These are phyloP conservation scores for Debaryomycetaceae sp. DNA, from an alignment of 1,139 yeast genomes.

Conservation along the genomic window DNA sequence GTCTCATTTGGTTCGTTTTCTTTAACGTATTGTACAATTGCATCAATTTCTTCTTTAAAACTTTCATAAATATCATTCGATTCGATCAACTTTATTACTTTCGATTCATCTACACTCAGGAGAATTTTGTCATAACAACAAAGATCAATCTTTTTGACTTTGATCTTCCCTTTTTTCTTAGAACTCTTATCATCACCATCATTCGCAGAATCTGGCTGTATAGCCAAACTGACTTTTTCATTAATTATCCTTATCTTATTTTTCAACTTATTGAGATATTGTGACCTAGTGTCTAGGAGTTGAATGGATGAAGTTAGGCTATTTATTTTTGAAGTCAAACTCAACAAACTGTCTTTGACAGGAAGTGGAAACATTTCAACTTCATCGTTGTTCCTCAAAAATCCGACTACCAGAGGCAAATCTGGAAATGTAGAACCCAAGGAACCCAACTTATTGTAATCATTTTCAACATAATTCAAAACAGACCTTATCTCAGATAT, in stretches of 20 bases:
- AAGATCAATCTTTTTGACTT: slow-evolving; percentile 26
- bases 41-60: slow-evolving; percentile 11
- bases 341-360: slow-evolving; percentile 20
- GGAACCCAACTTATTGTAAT: slow-evolving; percentile 15
- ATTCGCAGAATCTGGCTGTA: slow-evolving; percentile 12
- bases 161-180: slow-evolving; percentile 19
- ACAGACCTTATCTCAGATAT: slow-evolving; percentile 18
- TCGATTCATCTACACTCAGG: background rate
- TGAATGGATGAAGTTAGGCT: slow-evolving; percentile 17
- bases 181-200: slow-evolving; percentile 11
- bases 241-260: slow-evolving; percentile 38
- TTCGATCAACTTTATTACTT: slow-evolving; percentile 1
- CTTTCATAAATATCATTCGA: slow-evolving; percentile 9
- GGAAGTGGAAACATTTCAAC: slow-evolving; percentile 28
- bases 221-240: slow-evolving; percentile 22
- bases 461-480: slow-evolving; percentile 9
- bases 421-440: slow-evolving; percentile 42
- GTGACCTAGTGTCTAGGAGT: slow-evolving; percentile 15
- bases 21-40: slow-evolving; percentile 5
- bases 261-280: slow-evolving; percentile 26
- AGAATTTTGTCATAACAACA: slow-evolving; percentile 28
- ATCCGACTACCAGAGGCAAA: slow-evolving; percentile 28
- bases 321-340: slow-evolving; percentile 19
- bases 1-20: slow-evolving; percentile 10
- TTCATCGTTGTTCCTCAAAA: slow-evolving; percentile 27